Conservation (phyloP, 345 rosid genomes). For the Alliaria petiolata region DNA sequence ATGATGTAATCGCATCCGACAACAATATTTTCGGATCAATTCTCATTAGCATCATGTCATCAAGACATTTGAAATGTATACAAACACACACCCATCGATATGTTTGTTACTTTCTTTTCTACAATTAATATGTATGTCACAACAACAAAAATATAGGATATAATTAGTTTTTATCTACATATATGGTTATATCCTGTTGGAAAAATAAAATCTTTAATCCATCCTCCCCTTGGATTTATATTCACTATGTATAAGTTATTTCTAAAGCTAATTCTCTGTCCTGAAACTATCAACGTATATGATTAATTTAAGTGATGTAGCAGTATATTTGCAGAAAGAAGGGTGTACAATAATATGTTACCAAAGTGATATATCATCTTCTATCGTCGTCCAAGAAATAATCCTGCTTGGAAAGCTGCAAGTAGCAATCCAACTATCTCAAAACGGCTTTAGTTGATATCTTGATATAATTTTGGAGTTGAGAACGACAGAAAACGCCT, state of each 20-base stretch:
- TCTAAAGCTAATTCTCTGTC: not conserved
- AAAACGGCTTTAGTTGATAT: not conserved
- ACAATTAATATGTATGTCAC: not conserved
- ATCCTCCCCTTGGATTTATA: not conserved
- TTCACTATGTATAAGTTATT: not conserved
- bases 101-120: not conserved
- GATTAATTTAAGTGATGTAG: not conserved
- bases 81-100: not conserved
- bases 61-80: not conserved
- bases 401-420: not conserved
- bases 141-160: too few relatives aligned
- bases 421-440: not conserved
- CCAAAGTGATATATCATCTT: not conserved
- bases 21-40: not conserved
- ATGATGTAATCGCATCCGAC: slow-evolving; percentile 8
- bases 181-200: not conserved
- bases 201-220: not conserved
- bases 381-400: not conserved
- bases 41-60: not conserved
- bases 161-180: too few relatives aligned
- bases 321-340: too few relatives aligned
- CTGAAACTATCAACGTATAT: not conserved
- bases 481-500: too few relatives aligned
- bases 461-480: too few relatives aligned
- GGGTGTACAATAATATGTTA: too few relatives aligned